These are phyloP conservation scores for Boletus coffeatus DNA, from an alignment of 1,284 basidiomycete species.

Conservation along the genomic window DNA sequence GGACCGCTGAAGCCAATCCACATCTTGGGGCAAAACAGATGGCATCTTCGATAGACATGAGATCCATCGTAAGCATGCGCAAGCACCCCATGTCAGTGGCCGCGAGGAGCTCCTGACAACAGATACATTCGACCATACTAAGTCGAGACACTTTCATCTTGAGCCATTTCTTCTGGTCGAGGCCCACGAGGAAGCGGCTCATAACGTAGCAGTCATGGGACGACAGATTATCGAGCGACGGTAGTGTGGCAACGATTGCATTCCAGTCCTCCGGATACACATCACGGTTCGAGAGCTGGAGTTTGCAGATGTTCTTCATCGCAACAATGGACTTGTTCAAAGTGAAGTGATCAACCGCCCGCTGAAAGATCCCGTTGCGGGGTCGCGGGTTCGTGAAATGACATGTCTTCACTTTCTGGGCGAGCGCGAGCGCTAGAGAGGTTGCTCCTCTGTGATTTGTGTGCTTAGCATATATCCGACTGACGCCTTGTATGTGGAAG, in stretches of 20 bases:
- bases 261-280: background rate
- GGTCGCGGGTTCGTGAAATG: background rate
- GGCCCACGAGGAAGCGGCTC: background rate
- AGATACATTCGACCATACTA: background rate
- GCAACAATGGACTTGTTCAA: background rate
- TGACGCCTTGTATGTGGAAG: background rate
- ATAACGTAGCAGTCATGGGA: background rate
- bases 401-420: background rate
- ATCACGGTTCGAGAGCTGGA: background rate
- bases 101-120: background rate
- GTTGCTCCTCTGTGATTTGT: background rate
- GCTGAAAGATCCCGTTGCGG: background rate
- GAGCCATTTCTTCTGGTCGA: background rate
- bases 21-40: background rate
- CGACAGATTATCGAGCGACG: background rate
- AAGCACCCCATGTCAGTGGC: background rate
- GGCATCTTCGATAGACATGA: background rate
- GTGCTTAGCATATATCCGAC: background rate
- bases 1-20: background rate
- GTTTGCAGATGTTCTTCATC: background rate
- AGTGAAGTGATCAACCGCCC: background rate
- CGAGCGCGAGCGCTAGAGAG: background rate
- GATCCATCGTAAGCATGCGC: background rate
- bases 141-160: slow-evolving; percentile 38
- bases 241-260: background rate